Percentiles rank a stretch among this genome's conserved stretches.
phyloP scores from a whole-genome alignment of 202 grass and related monocot species.

The Setaria viridis region DNA sequence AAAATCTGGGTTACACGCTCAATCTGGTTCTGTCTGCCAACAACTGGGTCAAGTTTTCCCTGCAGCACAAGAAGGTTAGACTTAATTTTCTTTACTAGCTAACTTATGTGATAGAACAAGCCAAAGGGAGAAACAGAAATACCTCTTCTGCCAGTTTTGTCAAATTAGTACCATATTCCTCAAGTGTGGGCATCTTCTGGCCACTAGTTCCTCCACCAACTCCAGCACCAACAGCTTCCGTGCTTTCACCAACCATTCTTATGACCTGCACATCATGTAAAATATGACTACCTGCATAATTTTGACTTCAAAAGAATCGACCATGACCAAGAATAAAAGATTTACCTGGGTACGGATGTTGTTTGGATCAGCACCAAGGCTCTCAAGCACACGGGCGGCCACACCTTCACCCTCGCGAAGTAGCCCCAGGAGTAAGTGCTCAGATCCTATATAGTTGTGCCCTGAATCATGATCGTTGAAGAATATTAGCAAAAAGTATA shows the following conservation, averaged over 20 bases:
- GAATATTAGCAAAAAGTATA: background rate
- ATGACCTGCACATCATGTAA: constrained; percentile 61
- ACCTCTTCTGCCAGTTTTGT: constrained; percentile 97
- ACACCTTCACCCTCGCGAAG: constrained; percentile 95
- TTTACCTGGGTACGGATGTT: constrained; percentile 88
- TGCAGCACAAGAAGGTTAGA: constrained; percentile 18
- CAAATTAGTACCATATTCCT: constrained; percentile 94
- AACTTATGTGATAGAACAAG: background rate
- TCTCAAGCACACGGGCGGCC: constrained; percentile 81
- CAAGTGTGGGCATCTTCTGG: constrained; percentile 90
- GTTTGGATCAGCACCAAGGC: constrained; percentile 87
- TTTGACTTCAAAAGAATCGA: background rate
- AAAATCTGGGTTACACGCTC: constrained; percentile 91
- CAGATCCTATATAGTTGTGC: constrained; percentile 97
- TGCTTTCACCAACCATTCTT: constrained; percentile 90
- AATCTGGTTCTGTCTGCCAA: constrained; percentile 82
- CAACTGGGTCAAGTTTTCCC: constrained; percentile 90
- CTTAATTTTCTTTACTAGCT: background rate
- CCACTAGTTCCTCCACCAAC: constrained; percentile 83
- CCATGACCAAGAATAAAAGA: background rate
- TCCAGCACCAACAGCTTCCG: constrained; percentile 85
- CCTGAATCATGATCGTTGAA: constrained; percentile 41
- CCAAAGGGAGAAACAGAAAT: constrained; percentile 6
- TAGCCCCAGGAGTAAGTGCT: constrained; percentile 88
- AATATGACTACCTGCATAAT: background rate